Evolutionary conservation across 2,329 filamentous ascomycete genomes (phyloP).

Genomic region (Xylaria hypoxylon): DNA sequence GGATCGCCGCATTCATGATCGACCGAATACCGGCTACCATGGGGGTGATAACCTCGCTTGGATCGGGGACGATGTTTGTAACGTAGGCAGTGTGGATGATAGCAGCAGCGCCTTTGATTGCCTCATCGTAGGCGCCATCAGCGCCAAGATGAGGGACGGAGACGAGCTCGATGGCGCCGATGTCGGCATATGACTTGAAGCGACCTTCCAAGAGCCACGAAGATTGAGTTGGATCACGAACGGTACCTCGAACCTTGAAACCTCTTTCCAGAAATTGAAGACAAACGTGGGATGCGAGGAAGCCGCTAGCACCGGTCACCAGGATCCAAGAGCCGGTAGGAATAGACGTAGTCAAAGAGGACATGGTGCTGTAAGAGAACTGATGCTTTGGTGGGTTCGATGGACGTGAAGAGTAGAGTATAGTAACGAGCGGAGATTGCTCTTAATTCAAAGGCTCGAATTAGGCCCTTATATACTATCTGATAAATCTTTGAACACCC

Average conservation of each 20-base stretch:
- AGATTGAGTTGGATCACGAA: slow-evolving; percentile 15
- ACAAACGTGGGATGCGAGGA: slow-evolving; percentile 22
- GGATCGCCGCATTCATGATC: slow-evolving; percentile 20
- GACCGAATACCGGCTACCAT: slow-evolving; percentile 13
- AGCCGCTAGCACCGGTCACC: slow-evolving; percentile 23
- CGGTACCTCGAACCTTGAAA: slow-evolving; percentile 24
- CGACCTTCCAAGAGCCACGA: slow-evolving; percentile 23
- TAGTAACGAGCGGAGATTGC: slow-evolving; percentile 2
- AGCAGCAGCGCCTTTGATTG: slow-evolving; percentile 19
- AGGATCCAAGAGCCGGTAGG: slow-evolving; percentile 21
- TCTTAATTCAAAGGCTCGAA: slow-evolving; percentile 8
- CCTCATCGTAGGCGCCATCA: slow-evolving; percentile 23
- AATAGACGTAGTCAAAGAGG: slow-evolving; percentile 20
- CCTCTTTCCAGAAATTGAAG: slow-evolving; percentile 13
- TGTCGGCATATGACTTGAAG: slow-evolving; percentile 21
- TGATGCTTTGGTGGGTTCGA: slow-evolving; percentile 6
- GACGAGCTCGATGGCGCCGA: slow-evolving; percentile 16
- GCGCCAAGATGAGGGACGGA: slow-evolving; percentile 22
- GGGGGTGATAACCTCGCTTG: slow-evolving; percentile 20
- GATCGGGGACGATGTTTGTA: slow-evolving; percentile 21
- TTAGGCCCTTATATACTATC: slow-evolving; percentile 16
- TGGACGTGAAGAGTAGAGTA: slow-evolving; percentile 10
- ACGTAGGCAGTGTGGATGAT: slow-evolving; percentile 23
- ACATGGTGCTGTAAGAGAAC: slow-evolving; percentile 19
- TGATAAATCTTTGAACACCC: slow-evolving; percentile 2